Evolutionary conservation across 83 land plant genomes (phyloP).

Genomic region (Isoetes engelmannii): DNA sequence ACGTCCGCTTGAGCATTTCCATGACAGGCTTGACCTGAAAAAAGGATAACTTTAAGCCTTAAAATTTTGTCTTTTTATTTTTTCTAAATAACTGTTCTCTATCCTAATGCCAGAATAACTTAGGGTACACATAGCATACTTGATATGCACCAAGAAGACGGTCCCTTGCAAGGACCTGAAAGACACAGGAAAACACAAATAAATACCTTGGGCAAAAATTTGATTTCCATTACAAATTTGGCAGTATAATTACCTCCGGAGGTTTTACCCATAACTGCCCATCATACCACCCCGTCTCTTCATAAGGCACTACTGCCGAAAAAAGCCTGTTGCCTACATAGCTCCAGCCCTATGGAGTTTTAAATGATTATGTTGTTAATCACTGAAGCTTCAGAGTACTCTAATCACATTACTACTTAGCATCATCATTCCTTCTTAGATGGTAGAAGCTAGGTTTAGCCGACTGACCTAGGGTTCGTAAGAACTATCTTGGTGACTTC

Average conservation of each 20-base stretch:
- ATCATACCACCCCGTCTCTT: constrained; percentile 94
- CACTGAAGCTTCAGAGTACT: not conserved
- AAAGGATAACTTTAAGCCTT: no score
- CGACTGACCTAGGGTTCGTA: no score
- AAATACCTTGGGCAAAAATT: not conserved
- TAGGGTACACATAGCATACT: constrained; percentile 26
- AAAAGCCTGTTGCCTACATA: constrained; percentile 84
- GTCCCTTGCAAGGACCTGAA: constrained; percentile 74
- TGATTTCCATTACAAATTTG: not conserved
- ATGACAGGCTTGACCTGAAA: constrained; percentile 78
- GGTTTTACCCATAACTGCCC: constrained; percentile 95
- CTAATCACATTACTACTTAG: not conserved
- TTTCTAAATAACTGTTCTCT: no score
- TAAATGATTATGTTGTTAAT: not conserved
- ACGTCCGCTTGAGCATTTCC: constrained; percentile 67
- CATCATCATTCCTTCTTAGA: no score
- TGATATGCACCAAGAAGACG: constrained; percentile 74
- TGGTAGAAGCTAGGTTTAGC: no score
- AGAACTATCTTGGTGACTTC: no score
- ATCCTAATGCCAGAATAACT: no score
- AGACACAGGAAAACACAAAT: not conserved
- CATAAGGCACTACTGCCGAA: constrained; percentile 84
- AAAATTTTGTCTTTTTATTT: no score
- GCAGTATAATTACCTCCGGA: constrained; percentile 53
- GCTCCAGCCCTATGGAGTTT: constrained; percentile 68